Percentiles rank a stretch among this genome's conserved stretches.
These are phyloP conservation scores for Thelephora terrestris DNA, from an alignment of 1,284 basidiomycete genomes.

Conservation along the genomic window DNA sequence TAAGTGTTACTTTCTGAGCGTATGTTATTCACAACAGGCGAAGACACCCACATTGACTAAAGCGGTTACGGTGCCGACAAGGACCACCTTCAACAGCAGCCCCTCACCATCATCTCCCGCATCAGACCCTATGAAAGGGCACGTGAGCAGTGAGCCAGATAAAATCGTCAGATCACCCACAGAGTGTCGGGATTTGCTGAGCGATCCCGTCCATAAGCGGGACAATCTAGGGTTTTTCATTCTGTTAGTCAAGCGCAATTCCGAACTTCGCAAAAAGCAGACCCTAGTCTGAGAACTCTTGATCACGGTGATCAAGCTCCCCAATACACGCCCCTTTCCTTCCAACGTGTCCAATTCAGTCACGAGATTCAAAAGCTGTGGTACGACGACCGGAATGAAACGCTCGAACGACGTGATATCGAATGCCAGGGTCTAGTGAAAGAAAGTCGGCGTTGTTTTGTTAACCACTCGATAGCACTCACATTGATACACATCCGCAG, in stretches of 20 bases:
- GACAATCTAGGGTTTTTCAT: slow-evolving; percentile 39
- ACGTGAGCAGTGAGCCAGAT: background rate
- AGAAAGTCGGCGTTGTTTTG: slow-evolving; percentile 1
- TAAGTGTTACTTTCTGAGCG: slow-evolving; percentile 18
- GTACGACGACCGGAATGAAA: slow-evolving; percentile 47
- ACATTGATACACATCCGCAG: slow-evolving; percentile 78
- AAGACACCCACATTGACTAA: slow-evolving; percentile 49
- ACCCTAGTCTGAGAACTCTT: slow-evolving; percentile 57
- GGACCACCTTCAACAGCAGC: slow-evolving; percentile 68
- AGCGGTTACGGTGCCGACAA: slow-evolving; percentile 66
- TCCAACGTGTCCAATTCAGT: slow-evolving; percentile 70
- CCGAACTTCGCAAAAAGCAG: slow-evolving; percentile 11
- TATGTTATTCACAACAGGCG: background rate
- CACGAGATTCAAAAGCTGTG: slow-evolving; percentile 57
- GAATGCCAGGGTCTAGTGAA: slow-evolving; percentile 47
- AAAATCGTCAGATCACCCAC: slow-evolving; percentile 34
- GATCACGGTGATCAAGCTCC: slow-evolving; percentile 64
- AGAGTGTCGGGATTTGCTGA: slow-evolving; percentile 63
- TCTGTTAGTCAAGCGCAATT: background rate
- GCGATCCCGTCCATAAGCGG: slow-evolving; percentile 61
- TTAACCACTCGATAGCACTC: slow-evolving; percentile 22
- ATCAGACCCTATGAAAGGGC: slow-evolving; percentile 9
- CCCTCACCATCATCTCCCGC: slow-evolving; percentile 56
- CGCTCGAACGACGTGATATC: slow-evolving; percentile 47
- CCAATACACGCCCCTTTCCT: slow-evolving; percentile 67